Evolutionary conservation across 306 rosid species (phyloP).

Genomic region (Cucurbita ficifolia): DNA sequence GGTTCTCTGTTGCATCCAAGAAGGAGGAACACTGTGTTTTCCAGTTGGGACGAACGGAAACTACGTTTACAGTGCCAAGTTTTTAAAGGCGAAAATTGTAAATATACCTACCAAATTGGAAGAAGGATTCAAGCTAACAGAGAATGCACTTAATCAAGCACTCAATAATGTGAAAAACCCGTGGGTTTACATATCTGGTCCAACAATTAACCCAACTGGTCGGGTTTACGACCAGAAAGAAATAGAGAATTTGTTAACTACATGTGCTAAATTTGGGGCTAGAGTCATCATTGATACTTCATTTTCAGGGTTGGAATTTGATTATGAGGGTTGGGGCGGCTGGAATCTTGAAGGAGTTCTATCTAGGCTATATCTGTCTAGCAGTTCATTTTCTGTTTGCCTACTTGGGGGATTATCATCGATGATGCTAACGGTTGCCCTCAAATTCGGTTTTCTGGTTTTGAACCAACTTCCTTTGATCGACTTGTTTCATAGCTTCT

Average conservation of each 20-base stretch:
- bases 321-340: conserved; percentile 55
- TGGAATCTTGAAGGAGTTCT: conserved; percentile 61
- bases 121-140: conserved; percentile 64
- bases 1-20: conserved; percentile 79
- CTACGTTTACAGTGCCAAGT: conserved; percentile 72
- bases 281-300: conserved; percentile 85
- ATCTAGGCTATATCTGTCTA: conserved; percentile 33
- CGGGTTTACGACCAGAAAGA: conserved; percentile 57
- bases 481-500: conserved; percentile 49
- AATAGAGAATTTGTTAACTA: conserved; percentile 41
- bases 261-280: conserved; percentile 74
- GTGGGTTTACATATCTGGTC: conserved; percentile 92
- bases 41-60: conserved; percentile 86
- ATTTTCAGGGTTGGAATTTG: conserved; percentile 91
- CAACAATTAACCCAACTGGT: conserved; percentile 89
- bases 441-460: conserved; percentile 71
- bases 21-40: conserved; percentile 92
- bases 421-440: conserved; percentile 59
- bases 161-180: conserved; percentile 56
- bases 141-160: conserved; percentile 30
- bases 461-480: conserved; percentile 46
- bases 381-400: conserved; percentile 50
- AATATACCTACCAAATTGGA: conserved; percentile 42
- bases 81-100: conserved; percentile 57
- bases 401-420: conserved; percentile 85